phyloP scores from a whole-genome alignment of 2,329 filamentous ascomycete species.

The Aureobasidium uvarum region DNA sequence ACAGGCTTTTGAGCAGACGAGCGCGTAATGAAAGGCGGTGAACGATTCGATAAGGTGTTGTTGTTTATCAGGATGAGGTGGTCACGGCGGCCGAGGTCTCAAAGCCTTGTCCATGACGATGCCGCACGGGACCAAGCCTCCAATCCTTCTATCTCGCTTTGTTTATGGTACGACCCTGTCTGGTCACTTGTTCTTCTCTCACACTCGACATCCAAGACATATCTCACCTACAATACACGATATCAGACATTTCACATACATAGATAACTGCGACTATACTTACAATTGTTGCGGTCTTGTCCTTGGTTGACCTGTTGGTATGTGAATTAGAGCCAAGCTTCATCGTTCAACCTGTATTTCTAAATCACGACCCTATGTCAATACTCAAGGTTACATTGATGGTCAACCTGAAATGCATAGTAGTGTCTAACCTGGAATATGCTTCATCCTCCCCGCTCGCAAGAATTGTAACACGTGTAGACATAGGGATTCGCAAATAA shows the following conservation, averaged over 20 bases:
- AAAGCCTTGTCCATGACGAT: conserved; percentile 17
- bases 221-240: background rate
- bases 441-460: too few species aligned
- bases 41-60: conserved; percentile 9
- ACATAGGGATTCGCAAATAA: background rate
- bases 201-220: background rate
- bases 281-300: too few species aligned
- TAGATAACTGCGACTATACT: background rate
- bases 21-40: conserved; percentile 14
- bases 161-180: background rate
- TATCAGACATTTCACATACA: background rate
- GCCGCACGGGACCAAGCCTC: conserved; percentile 20
- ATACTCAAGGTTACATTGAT: too few species aligned
- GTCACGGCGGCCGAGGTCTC: conserved; percentile 22
- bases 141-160: conserved; percentile 17
- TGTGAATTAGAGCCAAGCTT: background rate
- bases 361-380: too few species aligned
- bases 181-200: too few species aligned
- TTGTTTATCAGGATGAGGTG: conserved; percentile 15
- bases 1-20: background rate
- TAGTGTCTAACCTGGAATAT: too few species aligned
- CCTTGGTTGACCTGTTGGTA: too few species aligned
- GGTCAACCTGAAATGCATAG: too few species aligned
- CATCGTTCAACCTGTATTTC: background rate
- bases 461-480: too few species aligned